Conservation (phyloP, 169 alveolate genomes). For the Perkinsus chesapeaki region DNA sequence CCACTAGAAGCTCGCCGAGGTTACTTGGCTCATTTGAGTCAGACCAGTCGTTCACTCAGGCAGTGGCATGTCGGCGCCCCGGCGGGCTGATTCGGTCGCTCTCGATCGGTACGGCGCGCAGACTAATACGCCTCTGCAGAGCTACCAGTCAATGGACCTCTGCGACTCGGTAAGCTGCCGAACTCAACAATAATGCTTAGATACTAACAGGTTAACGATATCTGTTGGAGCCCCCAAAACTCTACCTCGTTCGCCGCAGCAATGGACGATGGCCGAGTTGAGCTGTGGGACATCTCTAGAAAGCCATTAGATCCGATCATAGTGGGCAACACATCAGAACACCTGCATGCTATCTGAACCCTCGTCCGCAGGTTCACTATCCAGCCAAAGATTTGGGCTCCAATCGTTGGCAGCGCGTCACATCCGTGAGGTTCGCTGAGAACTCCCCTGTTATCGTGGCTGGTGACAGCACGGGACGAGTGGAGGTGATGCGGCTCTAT, state of each 20-base stretch:
- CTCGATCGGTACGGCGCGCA: background rate
- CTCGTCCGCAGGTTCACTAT: conserved; percentile 26
- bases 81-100: background rate
- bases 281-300: conserved; percentile 77
- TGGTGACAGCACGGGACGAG: conserved; percentile 70
- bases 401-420: conserved; percentile 35
- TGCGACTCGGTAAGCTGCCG: conserved; percentile 69
- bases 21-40: background rate
- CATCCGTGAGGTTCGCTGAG: conserved; percentile 66
- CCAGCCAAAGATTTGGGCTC: conserved; percentile 18
- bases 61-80: background rate
- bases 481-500: conserved; percentile 63
- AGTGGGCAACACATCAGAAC: no score
- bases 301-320: conserved; percentile 36
- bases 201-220: conserved; percentile 23
- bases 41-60: background rate
- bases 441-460: conserved; percentile 66
- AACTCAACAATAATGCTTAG: background rate
- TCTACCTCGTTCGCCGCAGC: conserved; percentile 67
- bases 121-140: conserved; percentile 20
- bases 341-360: no score
- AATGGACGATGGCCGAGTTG: conserved; percentile 82
- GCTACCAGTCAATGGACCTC: conserved; percentile 44
- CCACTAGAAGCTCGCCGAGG: conserved; percentile 33
- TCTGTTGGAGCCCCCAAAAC: conserved; percentile 68